These are phyloP conservation scores for Fraxinus velutina DNA, from an alignment of 305 asterid genomes.

Conservation along the genomic window DNA sequence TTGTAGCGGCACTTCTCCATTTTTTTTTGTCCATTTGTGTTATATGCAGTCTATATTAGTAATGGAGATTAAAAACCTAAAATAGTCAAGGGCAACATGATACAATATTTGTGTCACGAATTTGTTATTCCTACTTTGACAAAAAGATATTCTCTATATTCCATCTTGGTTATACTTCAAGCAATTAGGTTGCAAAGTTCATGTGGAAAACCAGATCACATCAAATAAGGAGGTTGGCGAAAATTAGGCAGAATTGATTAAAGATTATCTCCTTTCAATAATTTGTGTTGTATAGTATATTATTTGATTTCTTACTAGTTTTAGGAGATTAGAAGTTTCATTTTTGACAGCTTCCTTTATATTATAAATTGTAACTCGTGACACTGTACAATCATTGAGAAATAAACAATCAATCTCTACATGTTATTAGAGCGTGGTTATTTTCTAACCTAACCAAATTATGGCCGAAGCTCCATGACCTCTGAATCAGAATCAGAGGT, in stretches of 20 bases:
- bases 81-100: not conserved
- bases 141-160: not conserved
- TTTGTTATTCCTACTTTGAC: not conserved
- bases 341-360: not conserved
- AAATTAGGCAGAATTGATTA: not conserved
- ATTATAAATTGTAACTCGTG: not conserved
- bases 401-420: not conserved
- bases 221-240: not conserved
- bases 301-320: not conserved
- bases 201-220: not conserved
- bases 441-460: not conserved
- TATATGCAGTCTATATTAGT: not conserved
- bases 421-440: not conserved
- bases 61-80: not conserved
- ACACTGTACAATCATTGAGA: not conserved
- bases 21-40: not conserved
- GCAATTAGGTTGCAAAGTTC: not conserved
- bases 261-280: not conserved
- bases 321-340: not conserved
- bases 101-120: not conserved
- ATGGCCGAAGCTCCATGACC: not conserved
- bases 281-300: not conserved
- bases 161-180: not conserved
- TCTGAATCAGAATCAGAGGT: too few species aligned
- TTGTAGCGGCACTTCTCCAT: not conserved